phyloP scores from a whole-genome alignment of 441 rosid species.

The Populus trichocarpa region DNA sequence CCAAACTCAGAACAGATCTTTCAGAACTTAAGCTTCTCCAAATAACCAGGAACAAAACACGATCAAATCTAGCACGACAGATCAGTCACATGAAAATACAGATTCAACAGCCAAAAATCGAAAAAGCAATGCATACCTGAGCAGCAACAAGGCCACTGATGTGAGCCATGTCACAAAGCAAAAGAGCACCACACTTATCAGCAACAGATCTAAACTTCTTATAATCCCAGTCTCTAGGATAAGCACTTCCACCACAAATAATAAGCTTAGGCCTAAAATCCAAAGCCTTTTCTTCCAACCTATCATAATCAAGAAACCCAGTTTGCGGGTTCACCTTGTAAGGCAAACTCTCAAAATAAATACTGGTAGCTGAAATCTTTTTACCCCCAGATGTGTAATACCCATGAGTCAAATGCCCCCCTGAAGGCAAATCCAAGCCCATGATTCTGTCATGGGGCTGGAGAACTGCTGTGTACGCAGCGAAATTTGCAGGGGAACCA shows the following conservation, averaged over 20 bases:
- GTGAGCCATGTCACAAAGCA: slow-evolving; percentile 99
- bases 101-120: slow-evolving; percentile 8
- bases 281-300: slow-evolving; percentile 92
- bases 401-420: slow-evolving; percentile 94
- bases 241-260: slow-evolving; percentile 97
- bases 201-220: slow-evolving; percentile 68
- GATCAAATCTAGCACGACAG: slow-evolving; percentile 9
- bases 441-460: slow-evolving; percentile 95
- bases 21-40: not conserved
- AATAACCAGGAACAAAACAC: not conserved
- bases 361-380: slow-evolving; percentile 95
- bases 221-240: slow-evolving; percentile 98
- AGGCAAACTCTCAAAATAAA: slow-evolving; percentile 95
- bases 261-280: slow-evolving; percentile 91
- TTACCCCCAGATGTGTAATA: slow-evolving; percentile 95
- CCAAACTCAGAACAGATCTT: slow-evolving; percentile 16
- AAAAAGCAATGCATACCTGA: slow-evolving; percentile 49
- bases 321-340: slow-evolving; percentile 84
- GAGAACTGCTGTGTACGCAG: slow-evolving; percentile 94
- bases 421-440: slow-evolving; percentile 95
- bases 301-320: slow-evolving; percentile 83
- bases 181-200: slow-evolving; percentile 83
- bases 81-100: not conserved
- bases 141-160: slow-evolving; percentile 99
- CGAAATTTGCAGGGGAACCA: slow-evolving; percentile 97